Conservation (phyloP, 2,329 filamentous ascomycete genomes). For the Apiospora phragmitis region DNA sequence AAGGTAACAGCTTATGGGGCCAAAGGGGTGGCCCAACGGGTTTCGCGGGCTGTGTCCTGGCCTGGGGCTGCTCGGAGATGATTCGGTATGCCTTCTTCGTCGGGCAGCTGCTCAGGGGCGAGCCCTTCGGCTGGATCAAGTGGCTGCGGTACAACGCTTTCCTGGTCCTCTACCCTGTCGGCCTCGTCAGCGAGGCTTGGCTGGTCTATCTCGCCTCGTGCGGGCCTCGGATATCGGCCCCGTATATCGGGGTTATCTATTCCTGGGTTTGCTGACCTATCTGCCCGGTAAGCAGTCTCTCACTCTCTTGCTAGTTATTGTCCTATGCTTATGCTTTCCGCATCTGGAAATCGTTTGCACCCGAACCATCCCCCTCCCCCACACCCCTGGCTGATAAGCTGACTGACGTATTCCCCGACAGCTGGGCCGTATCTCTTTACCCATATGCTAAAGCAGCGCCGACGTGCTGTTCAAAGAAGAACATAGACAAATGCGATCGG, state of each 20-base stretch:
- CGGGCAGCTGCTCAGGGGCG: conserved; percentile 43
- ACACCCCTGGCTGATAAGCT: neutral
- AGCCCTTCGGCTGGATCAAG: conserved; percentile 53
- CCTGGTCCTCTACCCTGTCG: conserved; percentile 66
- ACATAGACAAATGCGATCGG: neutral
- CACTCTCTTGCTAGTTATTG: too few species aligned
- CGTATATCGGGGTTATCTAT: conserved; percentile 15
- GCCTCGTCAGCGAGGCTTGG: conserved; percentile 63
- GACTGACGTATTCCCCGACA: neutral
- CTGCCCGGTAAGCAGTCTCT: conserved; percentile 11
- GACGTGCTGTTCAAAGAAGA: conserved; percentile 9
- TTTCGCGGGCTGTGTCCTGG: conserved; percentile 57
- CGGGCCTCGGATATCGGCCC: conserved; percentile 12
- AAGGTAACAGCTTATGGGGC: conserved; percentile 16
- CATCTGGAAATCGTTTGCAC: neutral
- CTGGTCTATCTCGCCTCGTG: conserved; percentile 46
- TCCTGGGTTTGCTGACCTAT: conserved; percentile 17
- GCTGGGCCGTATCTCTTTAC: conserved; percentile 16
- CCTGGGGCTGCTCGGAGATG: conserved; percentile 69
- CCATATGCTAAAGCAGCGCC: conserved; percentile 17
- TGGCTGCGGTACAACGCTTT: conserved; percentile 70
- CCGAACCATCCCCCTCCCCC: neutral
- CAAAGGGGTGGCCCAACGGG: conserved; percentile 39
- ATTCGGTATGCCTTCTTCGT: conserved; percentile 70
- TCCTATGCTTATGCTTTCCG: neutral